phyloP scores from a whole-genome alignment of 805 yeast species.

The Schwanniomyces occidentalis region DNA sequence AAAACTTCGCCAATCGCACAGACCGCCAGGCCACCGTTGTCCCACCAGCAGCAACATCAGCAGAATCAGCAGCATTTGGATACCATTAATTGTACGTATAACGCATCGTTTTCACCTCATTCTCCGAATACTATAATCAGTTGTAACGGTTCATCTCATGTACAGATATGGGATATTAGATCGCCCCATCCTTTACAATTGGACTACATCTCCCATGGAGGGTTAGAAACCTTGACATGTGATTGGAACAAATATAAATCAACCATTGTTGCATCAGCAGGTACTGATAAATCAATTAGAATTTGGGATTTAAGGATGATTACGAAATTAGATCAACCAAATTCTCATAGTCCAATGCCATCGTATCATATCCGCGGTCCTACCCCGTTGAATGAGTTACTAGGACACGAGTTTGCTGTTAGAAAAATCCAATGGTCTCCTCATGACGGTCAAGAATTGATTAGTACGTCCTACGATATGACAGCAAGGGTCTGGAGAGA shows the following conservation, averaged over 20 bases:
- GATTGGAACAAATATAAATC: slow-evolving; percentile 92
- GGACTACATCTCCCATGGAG: slow-evolving; percentile 72
- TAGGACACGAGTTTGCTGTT: slow-evolving; percentile 90
- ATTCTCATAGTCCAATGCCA: slow-evolving; percentile 38
- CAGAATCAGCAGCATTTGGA: slow-evolving; percentile 28
- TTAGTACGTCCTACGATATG: slow-evolving; percentile 90
- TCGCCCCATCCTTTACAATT: slow-evolving; percentile 58
- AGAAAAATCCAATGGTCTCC: slow-evolving; percentile 88
- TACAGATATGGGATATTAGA: slow-evolving; percentile 83
- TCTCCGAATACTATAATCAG: slow-evolving; percentile 67
- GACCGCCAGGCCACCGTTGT: slow-evolving; percentile 25
- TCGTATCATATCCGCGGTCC: slow-evolving; percentile 52
- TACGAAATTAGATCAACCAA: slow-evolving; percentile 34
- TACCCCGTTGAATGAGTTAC: slow-evolving; percentile 71
- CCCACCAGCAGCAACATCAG: slow-evolving; percentile 37
- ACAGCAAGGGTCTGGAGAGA: slow-evolving; percentile 86
- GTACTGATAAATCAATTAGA: slow-evolving; percentile 84
- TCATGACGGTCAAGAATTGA: slow-evolving; percentile 66
- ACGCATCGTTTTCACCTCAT: slow-evolving; percentile 82
- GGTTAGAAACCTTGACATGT: slow-evolving; percentile 74
- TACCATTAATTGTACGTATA: slow-evolving; percentile 68
- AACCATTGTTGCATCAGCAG: slow-evolving; percentile 78
- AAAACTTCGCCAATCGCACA: slow-evolving; percentile 24
- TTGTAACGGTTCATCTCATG: slow-evolving; percentile 71
- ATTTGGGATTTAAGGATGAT: slow-evolving; percentile 88